Base-by-base conservation (phyloP, 768 basidiomycete genomes). In the Pleurotus djamor region DNA sequence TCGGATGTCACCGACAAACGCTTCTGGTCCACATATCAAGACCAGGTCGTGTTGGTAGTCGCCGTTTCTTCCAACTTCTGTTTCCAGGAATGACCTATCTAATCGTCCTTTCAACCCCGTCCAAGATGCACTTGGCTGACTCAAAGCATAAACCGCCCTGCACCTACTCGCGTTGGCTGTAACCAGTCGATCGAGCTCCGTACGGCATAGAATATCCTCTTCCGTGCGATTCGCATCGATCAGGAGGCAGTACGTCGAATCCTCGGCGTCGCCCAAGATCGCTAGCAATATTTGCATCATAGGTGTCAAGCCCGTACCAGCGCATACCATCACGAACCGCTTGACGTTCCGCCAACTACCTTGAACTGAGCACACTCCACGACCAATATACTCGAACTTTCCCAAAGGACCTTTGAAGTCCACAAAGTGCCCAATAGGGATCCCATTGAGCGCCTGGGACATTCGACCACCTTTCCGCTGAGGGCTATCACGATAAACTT, bases 371-470 rank as follows among this genome's bases (percentile, higher is more conserved):
- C 75, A 76, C 7, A 67, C 57, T 0, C 80, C 79, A 9, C 68
- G 52, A 1, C 83, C 82, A 3, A 73, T 64, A 80, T 82, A 87
- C 17, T 75, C 66, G 64, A 87, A 87, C 5, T 78, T 76, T 0
- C 86, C 86, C 5, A 86, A 66, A 0, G 86, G 86, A 0, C 86
- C 86, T 64, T 86, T 86, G 52, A 86, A 61, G 59, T 86, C 83
- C 6, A 86, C 68, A 3, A 41, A 63, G 56, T 86, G 84, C 2
- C 78, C 84, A 4, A 84, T 60, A 4, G 57, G 64, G 1, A 88
- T 76, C 62, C 80, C 75, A 36, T 65, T 64, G 34, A 77, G 79
- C 2, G 77, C 78, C 21, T 72, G 70, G 1, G 82, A 76, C 80
- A 86, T 85, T 60, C 75, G 76, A 4, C 86, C 86, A 4, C 86